Percentiles rank a stretch among this genome's conserved stretches.
Conservation (phyloP, 805 yeast genomes). For the Suhomyces faveliae region DNA sequence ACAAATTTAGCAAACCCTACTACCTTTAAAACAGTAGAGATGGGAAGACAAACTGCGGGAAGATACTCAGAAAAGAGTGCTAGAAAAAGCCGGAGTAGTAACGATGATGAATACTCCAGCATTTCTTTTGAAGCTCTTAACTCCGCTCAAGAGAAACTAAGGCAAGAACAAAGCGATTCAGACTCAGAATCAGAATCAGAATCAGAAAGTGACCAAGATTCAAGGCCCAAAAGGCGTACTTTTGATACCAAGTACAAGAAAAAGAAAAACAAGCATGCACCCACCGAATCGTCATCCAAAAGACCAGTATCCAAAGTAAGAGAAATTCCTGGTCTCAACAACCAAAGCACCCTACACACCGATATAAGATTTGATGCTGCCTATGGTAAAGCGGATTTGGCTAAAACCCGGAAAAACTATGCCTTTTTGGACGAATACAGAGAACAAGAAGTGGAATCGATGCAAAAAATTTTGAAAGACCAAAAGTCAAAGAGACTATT, state of each 20-base stretch:
- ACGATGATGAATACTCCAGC: conserved; percentile 49
- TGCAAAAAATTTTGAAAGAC: conserved; percentile 58
- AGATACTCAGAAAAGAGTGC: background rate
- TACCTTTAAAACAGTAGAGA: background rate
- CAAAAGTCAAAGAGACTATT: conserved; percentile 42
- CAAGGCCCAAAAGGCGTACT: conserved; percentile 3
- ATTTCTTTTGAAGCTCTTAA: conserved; percentile 67
- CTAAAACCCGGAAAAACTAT: conserved; percentile 70
- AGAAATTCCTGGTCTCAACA: conserved; percentile 66
- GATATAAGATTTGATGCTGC: conserved; percentile 93
- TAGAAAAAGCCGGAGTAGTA: background rate
- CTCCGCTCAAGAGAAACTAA: conserved; percentile 47
- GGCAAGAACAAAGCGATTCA: conserved; percentile 12
- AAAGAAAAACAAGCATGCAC: conserved; percentile 75
- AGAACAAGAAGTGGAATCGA: conserved; percentile 61
- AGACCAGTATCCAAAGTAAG: conserved; percentile 67
- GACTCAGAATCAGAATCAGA: conserved; percentile 13
- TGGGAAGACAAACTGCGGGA: background rate
- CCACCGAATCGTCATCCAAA: conserved; percentile 75
- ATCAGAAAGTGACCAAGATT: background rate
- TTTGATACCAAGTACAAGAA: conserved; percentile 7
- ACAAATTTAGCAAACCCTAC: background rate
- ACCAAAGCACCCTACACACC: conserved; percentile 49
- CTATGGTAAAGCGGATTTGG: conserved; percentile 75
- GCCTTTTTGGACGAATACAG: conserved; percentile 85